Base-by-base conservation (phyloP, 768 basidiomycete genomes). In the Tulasnella sp. region DNA sequence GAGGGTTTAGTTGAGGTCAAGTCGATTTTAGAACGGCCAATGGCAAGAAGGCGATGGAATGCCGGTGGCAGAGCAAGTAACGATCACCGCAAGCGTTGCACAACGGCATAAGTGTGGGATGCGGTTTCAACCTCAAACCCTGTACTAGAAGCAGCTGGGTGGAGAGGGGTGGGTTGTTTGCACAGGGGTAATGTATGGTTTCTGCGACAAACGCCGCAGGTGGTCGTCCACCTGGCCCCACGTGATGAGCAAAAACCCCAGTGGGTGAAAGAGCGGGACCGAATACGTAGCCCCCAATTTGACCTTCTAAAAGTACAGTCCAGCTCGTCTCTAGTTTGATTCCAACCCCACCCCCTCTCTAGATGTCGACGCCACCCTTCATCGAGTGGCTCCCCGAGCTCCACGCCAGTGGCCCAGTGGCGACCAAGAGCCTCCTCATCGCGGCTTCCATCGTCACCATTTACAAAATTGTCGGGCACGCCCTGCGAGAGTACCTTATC, bases 401-500 rank as follows among this genome's bases (percentile, higher is more conserved):
- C 5, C 48, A 52, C 48, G 8, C 27, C 27, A 68, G 1, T 14
- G 12, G 62, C 14, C 62, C 62, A 5, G 27, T 24, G 24, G 24
- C 48, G 48, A 4, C 48, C 48, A 68, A 34, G 14, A n/a, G 21
- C 27, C n/a, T 68, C n/a, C 14, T 68, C n/a, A 34, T 68, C n/a
- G 62, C 62, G 2, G n/a, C 27, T 1, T 68, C 27, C n/a, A 16
- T 68, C 27, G 27, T 31, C 14, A n/a, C 62, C 14, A 9, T 68
- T 14, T 68, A 31, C 27, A 74, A 74, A 31, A 4, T 74, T 14
- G 9, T 18, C 16, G 72, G 72, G 3, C 72, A 74, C 19, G 40
- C 62, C 24, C n/a, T 79, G 14, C 71, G 77, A 14, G 27, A 31
- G 44, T 72, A 79, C n/a, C 10, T 74, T 2, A 31, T 79, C 31